A percentile compares a stretch with the other conserved stretches of the same genome.
Evolutionary conservation across 805 yeast genomes (phyloP).

Genomic region (Candida dendrica): DNA sequence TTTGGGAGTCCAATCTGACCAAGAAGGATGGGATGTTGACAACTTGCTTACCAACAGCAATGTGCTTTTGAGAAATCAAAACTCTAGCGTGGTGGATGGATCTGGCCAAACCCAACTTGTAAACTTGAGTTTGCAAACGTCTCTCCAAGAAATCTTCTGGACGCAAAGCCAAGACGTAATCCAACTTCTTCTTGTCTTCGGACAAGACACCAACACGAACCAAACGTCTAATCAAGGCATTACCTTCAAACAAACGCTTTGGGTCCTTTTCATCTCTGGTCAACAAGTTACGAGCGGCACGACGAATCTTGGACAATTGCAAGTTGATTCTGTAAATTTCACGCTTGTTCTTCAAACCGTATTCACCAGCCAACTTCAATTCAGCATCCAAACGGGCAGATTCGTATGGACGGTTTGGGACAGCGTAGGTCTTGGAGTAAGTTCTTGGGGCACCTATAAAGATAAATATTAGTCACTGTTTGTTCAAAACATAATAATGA

Average conservation of each 20-base stretch:
- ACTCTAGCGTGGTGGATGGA: constrained; percentile 99
- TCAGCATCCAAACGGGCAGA: constrained; percentile 99
- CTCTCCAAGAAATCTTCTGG: constrained; percentile 99
- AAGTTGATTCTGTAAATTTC: constrained; percentile 99
- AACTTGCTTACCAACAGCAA: constrained; percentile 99
- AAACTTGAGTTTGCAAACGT: constrained; percentile 99
- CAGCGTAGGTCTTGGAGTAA: constrained; percentile 98
- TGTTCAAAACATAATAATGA: too few species aligned
- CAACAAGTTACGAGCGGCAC: constrained; percentile 99
- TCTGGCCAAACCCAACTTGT: constrained; percentile 99
- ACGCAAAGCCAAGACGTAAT: constrained; percentile 97
- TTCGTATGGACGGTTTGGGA: constrained; percentile 99
- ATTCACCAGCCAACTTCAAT: constrained; percentile 99
- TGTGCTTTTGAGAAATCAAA: constrained; percentile 97
- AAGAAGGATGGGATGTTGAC: constrained; percentile 98
- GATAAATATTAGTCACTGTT: not conserved
- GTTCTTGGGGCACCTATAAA: constrained; percentile 92
- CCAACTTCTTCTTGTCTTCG: constrained; percentile 99
- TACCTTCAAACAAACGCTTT: constrained; percentile 99
- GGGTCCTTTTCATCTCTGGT: constrained; percentile 99
- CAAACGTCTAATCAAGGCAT: constrained; percentile 98
- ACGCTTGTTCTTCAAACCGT: constrained; percentile 99
- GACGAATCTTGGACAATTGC: constrained; percentile 98
- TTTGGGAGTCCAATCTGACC: constrained; percentile 99
- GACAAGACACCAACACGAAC: constrained; percentile 98